These are phyloP conservation scores for Arabis hirsuta DNA, from an alignment of 345 rosid species.

Conservation along the genomic window DNA sequence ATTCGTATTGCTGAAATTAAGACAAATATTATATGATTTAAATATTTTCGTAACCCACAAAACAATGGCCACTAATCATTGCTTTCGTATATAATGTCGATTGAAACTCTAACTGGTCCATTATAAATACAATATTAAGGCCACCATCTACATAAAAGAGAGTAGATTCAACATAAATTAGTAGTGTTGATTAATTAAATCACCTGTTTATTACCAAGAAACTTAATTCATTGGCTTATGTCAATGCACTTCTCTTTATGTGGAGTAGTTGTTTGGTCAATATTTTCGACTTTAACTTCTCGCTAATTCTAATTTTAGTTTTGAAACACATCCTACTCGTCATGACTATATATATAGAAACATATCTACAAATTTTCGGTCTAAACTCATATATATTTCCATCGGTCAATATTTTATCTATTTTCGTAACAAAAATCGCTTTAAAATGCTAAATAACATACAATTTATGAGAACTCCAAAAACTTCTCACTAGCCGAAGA, in stretches of 20 bases:
- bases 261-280: background rate
- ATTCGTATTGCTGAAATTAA: constrained; percentile 40
- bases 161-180: constrained; percentile 9
- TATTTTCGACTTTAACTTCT: background rate
- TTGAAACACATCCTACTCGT: background rate
- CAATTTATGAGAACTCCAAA: too few species aligned
- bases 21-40: constrained; percentile 25
- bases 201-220: background rate
- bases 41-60: constrained; percentile 4
- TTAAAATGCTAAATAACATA: too few species aligned
- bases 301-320: background rate
- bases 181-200: constrained; percentile 12
- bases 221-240: background rate
- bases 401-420: too few species aligned
- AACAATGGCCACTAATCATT: constrained; percentile 47
- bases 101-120: constrained; percentile 37
- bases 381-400: too few species aligned
- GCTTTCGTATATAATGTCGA: constrained; percentile 36
- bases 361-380: too few species aligned
- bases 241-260: background rate
- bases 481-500: too few species aligned
- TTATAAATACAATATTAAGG: constrained; percentile 27
- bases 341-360: background rate
- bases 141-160: constrained; percentile 19
- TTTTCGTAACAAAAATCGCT: too few species aligned